Percentiles rank a stretch among this genome's conserved stretches.
phyloP scores from a whole-genome alignment of 2,329 filamentous ascomycete species.

The Aspergillus neoniger region DNA sequence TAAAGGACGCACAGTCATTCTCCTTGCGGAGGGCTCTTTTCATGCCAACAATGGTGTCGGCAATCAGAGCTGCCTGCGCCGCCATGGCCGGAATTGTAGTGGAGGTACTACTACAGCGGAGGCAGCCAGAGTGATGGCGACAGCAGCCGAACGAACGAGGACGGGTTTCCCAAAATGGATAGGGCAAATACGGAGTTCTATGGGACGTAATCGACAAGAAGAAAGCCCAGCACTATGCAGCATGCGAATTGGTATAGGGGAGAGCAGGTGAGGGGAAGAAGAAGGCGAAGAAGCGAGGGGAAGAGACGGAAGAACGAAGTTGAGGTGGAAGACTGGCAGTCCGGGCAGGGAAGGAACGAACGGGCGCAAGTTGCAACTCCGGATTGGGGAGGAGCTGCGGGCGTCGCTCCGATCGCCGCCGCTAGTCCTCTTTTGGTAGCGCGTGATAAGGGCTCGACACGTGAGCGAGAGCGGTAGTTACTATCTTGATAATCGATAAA shows the following conservation, averaged over 20 bases:
- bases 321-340: background rate
- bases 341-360: conserved; percentile 2
- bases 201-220: background rate
- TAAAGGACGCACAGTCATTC: conserved; percentile 42
- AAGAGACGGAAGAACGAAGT: background rate
- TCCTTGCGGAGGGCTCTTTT: conserved; percentile 54
- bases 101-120: background rate
- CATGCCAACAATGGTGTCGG: conserved; percentile 58
- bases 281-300: conserved; percentile 2
- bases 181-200: background rate
- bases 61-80: conserved; percentile 48
- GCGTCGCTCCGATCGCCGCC: conserved; percentile 21
- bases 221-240: background rate
- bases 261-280: background rate
- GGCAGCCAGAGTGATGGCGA: conserved; percentile 1
- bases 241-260: background rate
- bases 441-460: conserved; percentile 27
- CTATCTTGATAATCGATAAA: background rate
- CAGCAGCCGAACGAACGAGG: conserved; percentile 8
- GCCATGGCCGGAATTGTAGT: conserved; percentile 37
- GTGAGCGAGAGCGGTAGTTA: conserved; percentile 18
- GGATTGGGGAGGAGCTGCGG: conserved; percentile 24
- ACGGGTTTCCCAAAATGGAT: background rate
- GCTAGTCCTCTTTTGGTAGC: conserved; percentile 22
- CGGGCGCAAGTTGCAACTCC: conserved; percentile 18